Percentiles rank a stretch among this genome's conserved stretches.
These are phyloP conservation scores for Francoa sonchifolia DNA, from an alignment of 441 rosid genomes.

Conservation along the genomic window DNA sequence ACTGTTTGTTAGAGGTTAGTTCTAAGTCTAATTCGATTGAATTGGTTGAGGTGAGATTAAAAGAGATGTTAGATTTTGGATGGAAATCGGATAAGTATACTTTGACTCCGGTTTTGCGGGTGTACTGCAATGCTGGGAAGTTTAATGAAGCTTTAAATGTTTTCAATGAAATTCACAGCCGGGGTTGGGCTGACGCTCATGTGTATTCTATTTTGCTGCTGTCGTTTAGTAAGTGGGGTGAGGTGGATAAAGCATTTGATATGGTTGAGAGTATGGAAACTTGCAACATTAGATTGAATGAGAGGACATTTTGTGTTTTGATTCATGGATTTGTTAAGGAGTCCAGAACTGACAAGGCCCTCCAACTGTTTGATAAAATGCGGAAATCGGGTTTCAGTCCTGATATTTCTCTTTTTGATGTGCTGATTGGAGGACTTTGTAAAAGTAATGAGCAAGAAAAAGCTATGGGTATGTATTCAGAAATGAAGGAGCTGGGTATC, in stretches of 20 bases:
- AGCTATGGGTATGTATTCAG: constrained; percentile 46
- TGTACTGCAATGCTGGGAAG: constrained; percentile 44
- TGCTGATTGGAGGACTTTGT: constrained; percentile 61
- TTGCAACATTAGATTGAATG: constrained; percentile 39
- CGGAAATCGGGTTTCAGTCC: constrained; percentile 35
- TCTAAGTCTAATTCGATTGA: constrained; percentile 39
- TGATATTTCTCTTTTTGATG: constrained; percentile 54
- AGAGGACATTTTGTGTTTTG: constrained; percentile 52
- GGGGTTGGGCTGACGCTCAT: constrained; percentile 62
- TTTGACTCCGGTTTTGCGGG: constrained; percentile 63
- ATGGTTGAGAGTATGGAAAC: constrained; percentile 59
- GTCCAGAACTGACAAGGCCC: constrained; percentile 51
- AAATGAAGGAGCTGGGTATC: constrained; percentile 43
- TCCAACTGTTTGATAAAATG: constrained; percentile 53
- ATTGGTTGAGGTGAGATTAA: constrained; percentile 50
- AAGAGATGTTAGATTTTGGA: constrained; percentile 55
- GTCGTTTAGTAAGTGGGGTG: constrained; percentile 56
- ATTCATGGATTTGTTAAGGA: constrained; percentile 69
- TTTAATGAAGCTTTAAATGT: constrained; percentile 41
- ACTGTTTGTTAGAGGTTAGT: constrained; percentile 66
- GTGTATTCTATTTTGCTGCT: constrained; percentile 43
- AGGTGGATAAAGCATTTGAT: constrained; percentile 64
- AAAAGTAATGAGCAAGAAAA: constrained; percentile 33
- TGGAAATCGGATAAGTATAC: constrained; percentile 52
- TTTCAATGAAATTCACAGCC: constrained; percentile 38